Base-by-base conservation (phyloP, 495 filamentous ascomycete genomes). In the Penicillium manginii region DNA sequence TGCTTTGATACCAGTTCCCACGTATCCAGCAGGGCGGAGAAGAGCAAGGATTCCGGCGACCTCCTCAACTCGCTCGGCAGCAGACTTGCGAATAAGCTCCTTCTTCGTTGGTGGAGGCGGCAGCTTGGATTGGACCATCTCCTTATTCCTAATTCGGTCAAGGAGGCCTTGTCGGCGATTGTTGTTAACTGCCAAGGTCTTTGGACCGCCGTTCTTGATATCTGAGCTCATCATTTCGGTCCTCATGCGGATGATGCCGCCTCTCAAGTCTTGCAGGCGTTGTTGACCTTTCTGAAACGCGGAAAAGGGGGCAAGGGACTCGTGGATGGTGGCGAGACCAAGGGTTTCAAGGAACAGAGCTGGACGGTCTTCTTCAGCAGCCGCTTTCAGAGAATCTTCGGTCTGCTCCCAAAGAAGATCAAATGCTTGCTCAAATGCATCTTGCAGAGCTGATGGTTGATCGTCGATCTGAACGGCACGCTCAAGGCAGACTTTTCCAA, bases 131-230 rank as follows among this genome's bases (percentile, higher is more conserved):
- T 79, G 75, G 26, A 62, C 68, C 31, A 79, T 60, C 54, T 77
- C 62, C 59, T 81, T 81, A 50, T 67, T 72, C 70, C 76, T 78
- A 51, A 80, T 74, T 21, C 78, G 76, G 47, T 79, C 76, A 51
- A 80, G 54, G 3, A 80, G 64, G 1, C 78, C 65, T 55, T 74
- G 70, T 21, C 74, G 69, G 19, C 78, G 78, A 39, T 68, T 68
- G 26, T 63, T 67, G 11, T 75, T 69, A 9, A 70, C 66, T 29
- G 71, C 72, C 29, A 55, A 52, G 7, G 69, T 53, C 45, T 72
- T 72, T 12, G 54, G 54, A 19, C 50, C 53, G 2, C 52, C 57
- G 7, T 63, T 35, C 19, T 65, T 45, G 4, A 47, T 32, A n/a
- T 68, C 64, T 1, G 70, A 55, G 18, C 66, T 64, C 48, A 74